Evolutionary conservation across 345 rosid genomes (phyloP).

Genomic region (Rhodomyrtus tomentosa): DNA sequence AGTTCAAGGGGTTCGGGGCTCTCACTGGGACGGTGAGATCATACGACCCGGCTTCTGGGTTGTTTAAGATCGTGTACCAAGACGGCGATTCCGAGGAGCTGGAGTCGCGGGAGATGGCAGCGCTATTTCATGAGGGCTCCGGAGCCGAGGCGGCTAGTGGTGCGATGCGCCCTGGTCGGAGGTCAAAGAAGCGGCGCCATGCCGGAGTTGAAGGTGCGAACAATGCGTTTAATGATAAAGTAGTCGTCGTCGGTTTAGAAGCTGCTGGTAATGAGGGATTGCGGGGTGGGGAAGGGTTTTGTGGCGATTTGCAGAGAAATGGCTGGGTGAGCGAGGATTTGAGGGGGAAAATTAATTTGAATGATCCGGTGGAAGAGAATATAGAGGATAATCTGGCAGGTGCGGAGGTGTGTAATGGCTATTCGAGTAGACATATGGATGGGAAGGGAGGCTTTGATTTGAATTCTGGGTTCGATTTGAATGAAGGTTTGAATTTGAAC

Average conservation of each 20-base stretch:
- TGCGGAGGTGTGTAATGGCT: conserved; percentile 10
- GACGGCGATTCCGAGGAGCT: conserved; percentile 62
- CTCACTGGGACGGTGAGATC: conserved; percentile 45
- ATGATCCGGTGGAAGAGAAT: conserved; percentile 12
- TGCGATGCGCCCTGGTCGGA: conserved; percentile 10
- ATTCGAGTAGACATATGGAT: conserved; percentile 22
- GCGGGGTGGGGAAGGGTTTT: not conserved
- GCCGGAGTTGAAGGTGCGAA: conserved; percentile 17
- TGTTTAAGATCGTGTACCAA: conserved; percentile 47
- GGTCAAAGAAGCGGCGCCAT: conserved; percentile 42
- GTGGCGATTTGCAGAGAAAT: not conserved
- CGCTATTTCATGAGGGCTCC: conserved; percentile 10
- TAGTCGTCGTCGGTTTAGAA: not conserved
- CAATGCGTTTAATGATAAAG: conserved; percentile 5
- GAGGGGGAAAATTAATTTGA: conserved; percentile 17
- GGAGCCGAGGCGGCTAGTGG: conserved; percentile 9
- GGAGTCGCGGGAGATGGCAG: conserved; percentile 27
- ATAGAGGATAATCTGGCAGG: conserved; percentile 25
- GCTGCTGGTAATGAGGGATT: not conserved
- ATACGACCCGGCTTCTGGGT: conserved; percentile 40
- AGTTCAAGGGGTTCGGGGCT: conserved; percentile 30
- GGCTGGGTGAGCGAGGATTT: not conserved
- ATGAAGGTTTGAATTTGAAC: conserved; percentile 31
- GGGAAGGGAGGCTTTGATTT: conserved; percentile 36
- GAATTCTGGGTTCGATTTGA: conserved; percentile 59